Evolutionary conservation across 2,329 filamentous ascomycete species (phyloP).

Genomic region (Diaporthe sp.): DNA sequence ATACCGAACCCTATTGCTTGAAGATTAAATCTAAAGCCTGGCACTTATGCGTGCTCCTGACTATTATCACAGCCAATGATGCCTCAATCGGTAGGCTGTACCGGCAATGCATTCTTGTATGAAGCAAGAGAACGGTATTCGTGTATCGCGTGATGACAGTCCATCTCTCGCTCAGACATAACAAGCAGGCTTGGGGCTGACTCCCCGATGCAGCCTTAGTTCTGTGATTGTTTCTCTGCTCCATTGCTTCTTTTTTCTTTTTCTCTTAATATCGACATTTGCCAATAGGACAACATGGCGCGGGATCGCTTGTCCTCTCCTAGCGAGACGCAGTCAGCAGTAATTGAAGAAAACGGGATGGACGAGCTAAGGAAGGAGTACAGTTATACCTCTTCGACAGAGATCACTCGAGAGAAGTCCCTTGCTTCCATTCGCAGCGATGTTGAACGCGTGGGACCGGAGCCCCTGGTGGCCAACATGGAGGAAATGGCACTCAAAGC

Average conservation of each 20-base stretch:
- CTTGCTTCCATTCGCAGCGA: slow-evolving; percentile 3
- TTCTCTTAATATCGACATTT: neutral
- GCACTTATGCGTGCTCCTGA: slow-evolving; percentile 2
- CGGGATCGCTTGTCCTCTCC: neutral
- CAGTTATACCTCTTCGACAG: slow-evolving; percentile 7
- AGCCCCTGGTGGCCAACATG: slow-evolving; percentile 34
- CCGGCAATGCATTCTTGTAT: neutral
- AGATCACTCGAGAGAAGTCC: slow-evolving; percentile 5
- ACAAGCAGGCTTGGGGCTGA: neutral
- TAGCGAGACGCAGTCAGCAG: neutral
- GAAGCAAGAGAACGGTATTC: neutral
- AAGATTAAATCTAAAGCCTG: neutral
- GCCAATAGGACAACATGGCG: neutral
- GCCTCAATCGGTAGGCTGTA: neutral
- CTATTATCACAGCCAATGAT: neutral
- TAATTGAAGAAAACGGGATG: neutral
- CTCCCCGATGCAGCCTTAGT: neutral
- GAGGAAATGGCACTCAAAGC: slow-evolving; percentile 40
- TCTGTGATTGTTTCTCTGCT: too few species aligned
- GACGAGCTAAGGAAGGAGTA: slow-evolving; percentile 8
- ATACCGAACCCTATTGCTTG: slow-evolving; percentile 24
- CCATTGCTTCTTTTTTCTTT: neutral
- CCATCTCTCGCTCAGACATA: neutral
- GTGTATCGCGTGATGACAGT: neutral
- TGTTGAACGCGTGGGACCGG: slow-evolving; percentile 14